These are phyloP conservation scores for Talaromyces ruber DNA, from an alignment of 495 filamentous ascomycete species.

Conservation along the genomic window DNA sequence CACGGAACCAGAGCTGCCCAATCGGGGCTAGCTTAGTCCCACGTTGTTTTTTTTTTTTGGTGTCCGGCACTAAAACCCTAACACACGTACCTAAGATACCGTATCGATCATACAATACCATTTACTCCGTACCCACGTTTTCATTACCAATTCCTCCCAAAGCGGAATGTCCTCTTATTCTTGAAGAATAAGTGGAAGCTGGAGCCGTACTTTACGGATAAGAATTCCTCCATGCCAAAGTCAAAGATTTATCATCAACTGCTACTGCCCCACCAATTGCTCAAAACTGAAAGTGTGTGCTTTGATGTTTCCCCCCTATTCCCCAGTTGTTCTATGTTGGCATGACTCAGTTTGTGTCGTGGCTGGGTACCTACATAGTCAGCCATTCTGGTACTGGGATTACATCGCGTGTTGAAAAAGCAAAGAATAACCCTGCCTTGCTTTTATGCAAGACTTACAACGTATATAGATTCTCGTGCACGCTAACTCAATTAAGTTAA, in stretches of 20 bases:
- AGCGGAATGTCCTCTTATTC: constrained; percentile 1
- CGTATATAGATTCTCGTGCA: not conserved
- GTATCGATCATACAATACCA: not conserved
- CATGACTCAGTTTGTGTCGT: not conserved
- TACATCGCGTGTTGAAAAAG: not conserved
- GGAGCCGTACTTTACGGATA: not conserved
- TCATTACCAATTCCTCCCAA: not conserved
- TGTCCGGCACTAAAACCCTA: not conserved
- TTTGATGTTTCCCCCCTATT: not conserved
- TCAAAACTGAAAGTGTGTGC: not conserved
- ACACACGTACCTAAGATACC: not conserved
- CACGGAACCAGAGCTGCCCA: not conserved
- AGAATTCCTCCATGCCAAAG: not conserved
- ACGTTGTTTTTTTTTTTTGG: not conserved
- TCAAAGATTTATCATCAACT: not conserved
- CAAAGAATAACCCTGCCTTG: not conserved
- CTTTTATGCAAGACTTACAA: constrained; percentile 1
- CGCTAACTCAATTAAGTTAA: not conserved
- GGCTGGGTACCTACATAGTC: not conserved
- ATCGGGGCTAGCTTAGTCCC: not conserved
- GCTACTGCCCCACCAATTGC: not conserved
- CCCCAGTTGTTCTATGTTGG: not conserved
- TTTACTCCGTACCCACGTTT: not conserved
- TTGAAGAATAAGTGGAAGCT: not conserved
- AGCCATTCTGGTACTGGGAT: not conserved